Base-by-base conservation (phyloP, 2,329 filamentous ascomycete species). In the Alternaria ventricosa region DNA sequence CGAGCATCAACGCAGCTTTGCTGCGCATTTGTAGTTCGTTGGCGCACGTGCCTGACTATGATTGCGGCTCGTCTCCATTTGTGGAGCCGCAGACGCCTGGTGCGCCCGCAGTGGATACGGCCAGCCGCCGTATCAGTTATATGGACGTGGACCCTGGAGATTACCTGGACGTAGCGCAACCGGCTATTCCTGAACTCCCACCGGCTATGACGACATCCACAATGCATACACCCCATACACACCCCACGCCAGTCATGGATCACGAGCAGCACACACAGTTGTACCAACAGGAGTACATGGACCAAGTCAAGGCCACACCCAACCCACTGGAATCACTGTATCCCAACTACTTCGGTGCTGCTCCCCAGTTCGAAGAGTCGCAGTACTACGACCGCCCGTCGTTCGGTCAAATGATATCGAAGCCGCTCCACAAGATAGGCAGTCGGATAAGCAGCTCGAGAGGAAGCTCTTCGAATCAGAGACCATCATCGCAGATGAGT, bases 81-180 rank as follows among this genome's bases (percentile, higher is more conserved):
- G 67, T 68, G 18, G 71, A 73, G 41, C 63, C 65, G 43, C 71
- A 71, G 43, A 71, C 71, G 25, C 33, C 33, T 36, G 33, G 33
- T 36, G 33, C 33, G 33, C 76, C 72, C 11, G 63, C 69, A 0
- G 66, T 70, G 10, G 76, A 78, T 55, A 67, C 69, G 3, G 49
- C 63, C 22, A 69, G 69, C 27, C 73, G 73, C 30, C 78, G 77
- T 43, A 78, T 79, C 30, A 80, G 78, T 62, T 79, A 78, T 58
- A 79, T 80, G 76, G 78, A 80, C 45, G 59, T 79, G n/a, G 77
- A 79, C 62, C 71, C 74, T 18, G 74, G 69, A 11, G 68, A 75
- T 43, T 78, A 69, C 57, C 56, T 77, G 10, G 71, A 71, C 30
- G 68, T 78, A 33, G 64, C 69, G 2, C 74, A 78, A 22, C 73